Evolutionary conservation across 2,329 filamentous ascomycete genomes (phyloP).

Genomic region (Emmonsiellopsis sp.): DNA sequence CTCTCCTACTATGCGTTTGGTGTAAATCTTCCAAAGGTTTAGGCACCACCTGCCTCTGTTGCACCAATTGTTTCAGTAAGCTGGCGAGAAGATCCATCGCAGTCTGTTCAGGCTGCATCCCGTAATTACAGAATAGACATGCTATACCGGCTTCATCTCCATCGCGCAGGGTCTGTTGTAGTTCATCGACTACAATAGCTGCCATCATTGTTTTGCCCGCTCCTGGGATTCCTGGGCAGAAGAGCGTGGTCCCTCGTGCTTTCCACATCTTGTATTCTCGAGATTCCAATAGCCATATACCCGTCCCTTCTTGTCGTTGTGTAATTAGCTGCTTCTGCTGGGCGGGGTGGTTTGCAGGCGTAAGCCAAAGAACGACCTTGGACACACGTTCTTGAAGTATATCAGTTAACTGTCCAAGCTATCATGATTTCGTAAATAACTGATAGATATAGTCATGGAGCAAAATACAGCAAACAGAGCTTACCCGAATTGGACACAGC

Average conservation of each 20-base stretch:
- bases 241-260: background rate
- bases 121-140: background rate
- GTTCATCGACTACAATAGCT: slow-evolving; percentile 7
- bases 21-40: slow-evolving; percentile 4
- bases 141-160: background rate
- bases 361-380: slow-evolving; percentile 25
- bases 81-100: background rate
- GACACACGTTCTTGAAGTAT: no score
- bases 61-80: background rate
- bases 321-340: slow-evolving; percentile 25
- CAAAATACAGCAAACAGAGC: no score
- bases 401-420: no score
- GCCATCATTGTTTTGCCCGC: slow-evolving; percentile 9
- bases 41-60: background rate
- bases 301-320: slow-evolving; percentile 32
- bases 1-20: background rate
- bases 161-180: background rate
- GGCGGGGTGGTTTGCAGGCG: slow-evolving; percentile 22
- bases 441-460: no score
- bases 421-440: no score
- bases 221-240: slow-evolving; percentile 6
- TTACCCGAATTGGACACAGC: no score
- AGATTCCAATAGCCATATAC: slow-evolving; percentile 38
- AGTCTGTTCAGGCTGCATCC: background rate
- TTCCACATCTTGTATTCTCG: slow-evolving; percentile 19